Evolutionary conservation across 73 alveolate genomes (phyloP).

Genomic region (Paramecium bursaria): DNA sequence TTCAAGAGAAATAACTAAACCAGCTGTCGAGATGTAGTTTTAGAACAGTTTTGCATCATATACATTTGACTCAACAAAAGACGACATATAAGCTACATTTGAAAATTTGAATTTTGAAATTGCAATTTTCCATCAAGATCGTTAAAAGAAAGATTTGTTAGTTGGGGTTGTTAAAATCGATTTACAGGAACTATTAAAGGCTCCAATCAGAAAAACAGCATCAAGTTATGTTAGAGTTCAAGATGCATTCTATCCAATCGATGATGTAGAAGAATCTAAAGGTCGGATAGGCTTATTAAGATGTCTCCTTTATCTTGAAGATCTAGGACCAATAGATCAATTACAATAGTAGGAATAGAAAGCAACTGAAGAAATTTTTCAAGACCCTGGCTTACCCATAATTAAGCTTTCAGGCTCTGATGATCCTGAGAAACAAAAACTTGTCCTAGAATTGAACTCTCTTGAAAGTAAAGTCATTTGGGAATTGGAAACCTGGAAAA

Average conservation of each 20-base stretch:
- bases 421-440: slow-evolving; percentile 59
- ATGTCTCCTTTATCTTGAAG: slow-evolving; percentile 31
- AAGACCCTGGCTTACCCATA: slow-evolving; percentile 35
- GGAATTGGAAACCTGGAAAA: slow-evolving; percentile 72
- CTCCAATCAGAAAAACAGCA: slow-evolving; percentile 49
- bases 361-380: slow-evolving; percentile 28
- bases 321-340: slow-evolving; percentile 50
- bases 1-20: slow-evolving; percentile 32
- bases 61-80: slow-evolving; percentile 33
- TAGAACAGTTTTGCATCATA: slow-evolving; percentile 45
- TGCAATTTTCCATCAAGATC: slow-evolving; percentile 25
- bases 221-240: slow-evolving; percentile 34
- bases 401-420: slow-evolving; percentile 15
- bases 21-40: slow-evolving; percentile 43
- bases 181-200: slow-evolving; percentile 4
- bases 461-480: slow-evolving; percentile 57
- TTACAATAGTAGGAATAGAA: slow-evolving; percentile 32
- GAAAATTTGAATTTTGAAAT: not conserved
- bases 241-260: slow-evolving; percentile 59
- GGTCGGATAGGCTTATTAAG: slow-evolving; percentile 27
- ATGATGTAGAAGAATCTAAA: slow-evolving; percentile 1
- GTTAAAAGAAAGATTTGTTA: slow-evolving; percentile 33
- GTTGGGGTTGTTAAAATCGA: not conserved
- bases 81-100: not conserved
- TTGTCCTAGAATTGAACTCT: slow-evolving; percentile 30